Evolutionary conservation across 2,329 filamentous ascomycete genomes (phyloP).

Genomic region (Fusarium protoensiforme): DNA sequence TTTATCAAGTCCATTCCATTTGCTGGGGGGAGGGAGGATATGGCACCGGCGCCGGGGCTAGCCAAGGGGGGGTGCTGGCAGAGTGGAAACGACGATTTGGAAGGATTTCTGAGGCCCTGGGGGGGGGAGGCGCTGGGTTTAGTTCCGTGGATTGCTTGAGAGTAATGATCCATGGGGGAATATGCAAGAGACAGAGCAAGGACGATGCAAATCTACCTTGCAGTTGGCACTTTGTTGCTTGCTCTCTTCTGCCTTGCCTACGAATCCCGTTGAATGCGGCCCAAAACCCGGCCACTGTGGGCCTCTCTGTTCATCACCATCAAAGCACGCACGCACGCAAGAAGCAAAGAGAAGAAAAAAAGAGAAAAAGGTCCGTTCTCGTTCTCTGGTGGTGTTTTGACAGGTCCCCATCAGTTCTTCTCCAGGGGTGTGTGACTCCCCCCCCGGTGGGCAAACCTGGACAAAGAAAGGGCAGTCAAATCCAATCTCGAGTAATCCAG

Average conservation of each 20-base stretch:
- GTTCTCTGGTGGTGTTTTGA: neutral
- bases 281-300: conserved; percentile 39
- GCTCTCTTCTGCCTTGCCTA: conserved; percentile 22
- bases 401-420: neutral
- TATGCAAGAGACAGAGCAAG: conserved; percentile 2
- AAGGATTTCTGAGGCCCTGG: conserved; percentile 12
- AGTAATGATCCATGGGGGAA: neutral
- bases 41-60: neutral
- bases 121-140: too few relatives aligned
- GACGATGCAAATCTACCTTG: neutral
- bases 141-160: too few relatives aligned
- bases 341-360: conserved; percentile 1
- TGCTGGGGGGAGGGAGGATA: neutral
- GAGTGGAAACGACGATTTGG: conserved; percentile 11
- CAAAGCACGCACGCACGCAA: conserved; percentile 3
- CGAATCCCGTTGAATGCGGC: conserved; percentile 31
- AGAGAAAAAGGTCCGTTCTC: neutral
- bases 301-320: conserved; percentile 13
- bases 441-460: neutral
- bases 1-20: conserved; percentile 27
- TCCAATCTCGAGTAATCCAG: neutral
- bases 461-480: conserved; percentile 2
- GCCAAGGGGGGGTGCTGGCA: conserved; percentile 22
- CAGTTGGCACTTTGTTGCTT: conserved; percentile 9
- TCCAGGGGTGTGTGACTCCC: neutral